Base-by-base conservation (phyloP, 2,329 filamentous ascomycete genomes). In the Ascocoryne sarcoides region DNA sequence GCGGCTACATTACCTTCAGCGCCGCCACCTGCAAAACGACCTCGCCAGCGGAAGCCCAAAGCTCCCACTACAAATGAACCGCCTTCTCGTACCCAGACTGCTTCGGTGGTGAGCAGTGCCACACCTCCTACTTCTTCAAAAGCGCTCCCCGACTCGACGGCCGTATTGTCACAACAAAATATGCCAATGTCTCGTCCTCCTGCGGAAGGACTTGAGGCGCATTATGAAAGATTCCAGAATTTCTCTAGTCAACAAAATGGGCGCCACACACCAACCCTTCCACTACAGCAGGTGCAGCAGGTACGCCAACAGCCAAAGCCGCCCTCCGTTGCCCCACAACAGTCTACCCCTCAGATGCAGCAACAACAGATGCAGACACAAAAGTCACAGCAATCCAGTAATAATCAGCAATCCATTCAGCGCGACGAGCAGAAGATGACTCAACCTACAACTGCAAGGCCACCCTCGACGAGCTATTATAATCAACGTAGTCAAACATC, bases 41-140 rank as follows among this genome's bases (percentile, higher is more conserved):
- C 60, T 40, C 59, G 64, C 20, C 62, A 63, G 39, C 55, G 62
- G 10, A 67, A 65, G 40, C 54, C 53, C 14, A 63, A 59, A 34
- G 58, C 60, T 26, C 32, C 56, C 12, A 52, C 46, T 37, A 10
- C 45, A 21, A 35, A 44, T 43, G 39, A 60, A 33, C 45, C 50
- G 31, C 46, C 51, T 8, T 43, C 49, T 33, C 46, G 40, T 29
- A 54, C 45, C 39, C 53, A 53, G 34, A 51, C 48, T 36, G 49
- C 49, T 29, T 53, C 55, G 21, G 48, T 50, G 17, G 49, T 50
- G 18, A 57, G 48, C 37, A 50, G 41, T 40, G 49, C 49, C n/a
- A 58, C 56, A 15, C 56, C 54, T 32, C 49, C 51, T 8, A 51
- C 52, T 32, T 36, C 47, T 14, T 47, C 54, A 35, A 53, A 51